A percentile compares a stretch with the other conserved stretches of the same genome.
phyloP scores from a whole-genome alignment of 2,329 filamentous ascomycete species.

The Fusarium hostae region DNA sequence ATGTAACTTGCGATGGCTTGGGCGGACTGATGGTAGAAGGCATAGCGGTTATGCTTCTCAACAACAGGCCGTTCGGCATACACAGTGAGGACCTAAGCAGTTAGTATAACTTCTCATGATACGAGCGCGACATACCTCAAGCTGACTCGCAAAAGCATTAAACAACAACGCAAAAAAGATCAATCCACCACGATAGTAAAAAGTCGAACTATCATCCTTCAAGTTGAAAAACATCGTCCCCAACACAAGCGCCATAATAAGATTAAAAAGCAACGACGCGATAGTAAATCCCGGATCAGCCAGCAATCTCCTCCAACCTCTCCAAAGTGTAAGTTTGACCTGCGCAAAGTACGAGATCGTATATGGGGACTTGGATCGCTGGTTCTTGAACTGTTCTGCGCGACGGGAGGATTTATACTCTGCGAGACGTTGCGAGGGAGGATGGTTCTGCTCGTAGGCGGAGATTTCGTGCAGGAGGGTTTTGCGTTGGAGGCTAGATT shows the following conservation, averaged over 20 bases:
- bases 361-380: slow-evolving; percentile 59
- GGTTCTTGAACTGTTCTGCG: slow-evolving; percentile 47
- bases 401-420: slow-evolving; percentile 39
- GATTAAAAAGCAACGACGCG: slow-evolving; percentile 55
- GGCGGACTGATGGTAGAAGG: slow-evolving; percentile 49
- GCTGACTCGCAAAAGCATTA: slow-evolving; percentile 57
- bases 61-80: slow-evolving; percentile 49
- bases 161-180: slow-evolving; percentile 64
- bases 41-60: slow-evolving; percentile 52
- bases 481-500: slow-evolving; percentile 40
- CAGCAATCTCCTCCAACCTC: slow-evolving; percentile 53
- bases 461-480: slow-evolving; percentile 46
- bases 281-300: slow-evolving; percentile 55
- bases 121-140: slow-evolving; percentile 40
- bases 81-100: slow-evolving; percentile 39
- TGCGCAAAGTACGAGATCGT: slow-evolving; percentile 59
- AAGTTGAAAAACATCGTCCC: slow-evolving; percentile 64
- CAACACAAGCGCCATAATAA: slow-evolving; percentile 62
- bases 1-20: slow-evolving; percentile 46
- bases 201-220: slow-evolving; percentile 55
- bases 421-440: slow-evolving; percentile 21
- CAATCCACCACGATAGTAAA: slow-evolving; percentile 59
- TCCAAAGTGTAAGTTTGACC: slow-evolving; percentile 55
- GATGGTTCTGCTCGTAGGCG: slow-evolving; percentile 44
- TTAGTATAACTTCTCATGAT: neutral